These are phyloP conservation scores for Hygrophila difformis DNA, from an alignment of 257 asterid genomes.

Conservation along the genomic window DNA sequence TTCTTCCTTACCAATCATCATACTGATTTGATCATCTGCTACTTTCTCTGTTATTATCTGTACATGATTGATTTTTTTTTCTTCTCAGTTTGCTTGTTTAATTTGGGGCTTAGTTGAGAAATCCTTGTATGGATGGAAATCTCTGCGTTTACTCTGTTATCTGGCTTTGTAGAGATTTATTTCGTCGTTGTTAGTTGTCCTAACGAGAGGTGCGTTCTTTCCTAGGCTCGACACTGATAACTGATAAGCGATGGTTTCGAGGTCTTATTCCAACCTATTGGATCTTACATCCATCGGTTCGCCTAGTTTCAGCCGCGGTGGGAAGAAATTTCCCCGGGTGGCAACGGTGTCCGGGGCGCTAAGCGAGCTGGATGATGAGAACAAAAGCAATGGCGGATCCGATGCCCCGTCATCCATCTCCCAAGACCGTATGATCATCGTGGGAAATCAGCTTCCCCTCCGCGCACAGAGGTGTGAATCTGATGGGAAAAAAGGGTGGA, in stretches of 20 bases:
- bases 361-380: constrained; percentile 74
- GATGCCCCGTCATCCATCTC: constrained; percentile 67
- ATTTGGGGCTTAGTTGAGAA: no score
- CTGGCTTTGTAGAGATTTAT: no score
- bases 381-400: constrained; percentile 49
- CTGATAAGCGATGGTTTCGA: constrained; percentile 49
- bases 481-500: constrained; percentile 44
- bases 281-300: constrained; percentile 67
- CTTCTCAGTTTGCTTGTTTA: no score
- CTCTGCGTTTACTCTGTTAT: no score
- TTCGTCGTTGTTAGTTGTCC: no score
- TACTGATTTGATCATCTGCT: no score
- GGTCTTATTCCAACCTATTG: constrained; percentile 74
- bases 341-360: constrained; percentile 70
- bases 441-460: constrained; percentile 79
- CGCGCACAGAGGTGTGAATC: constrained; percentile 39
- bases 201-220: no score
- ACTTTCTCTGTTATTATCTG: no score
- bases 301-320: constrained; percentile 48
- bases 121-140: no score
- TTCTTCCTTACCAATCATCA: no score
- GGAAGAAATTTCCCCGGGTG: constrained; percentile 55
- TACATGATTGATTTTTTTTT: no score
- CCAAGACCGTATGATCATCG: constrained; percentile 67
- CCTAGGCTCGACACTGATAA: no score